Percentiles rank a stretch among this genome's conserved stretches.
phyloP scores from a whole-genome alignment of 75 land plant genomes.

The Sequoiadendron giganteum region DNA sequence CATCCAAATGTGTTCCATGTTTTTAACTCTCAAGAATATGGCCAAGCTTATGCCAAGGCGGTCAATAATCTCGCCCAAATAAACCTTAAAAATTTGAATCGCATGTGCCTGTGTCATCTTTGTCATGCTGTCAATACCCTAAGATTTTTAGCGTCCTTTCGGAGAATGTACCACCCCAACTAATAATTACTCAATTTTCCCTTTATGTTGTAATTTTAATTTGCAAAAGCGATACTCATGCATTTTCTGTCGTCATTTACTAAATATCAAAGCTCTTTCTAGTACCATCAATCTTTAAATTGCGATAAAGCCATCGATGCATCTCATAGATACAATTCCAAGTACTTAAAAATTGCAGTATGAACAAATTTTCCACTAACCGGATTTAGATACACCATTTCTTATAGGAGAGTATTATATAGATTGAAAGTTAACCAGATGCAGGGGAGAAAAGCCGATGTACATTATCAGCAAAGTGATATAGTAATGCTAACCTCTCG shows the following conservation, averaged over 20 bases:
- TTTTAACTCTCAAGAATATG: neutral
- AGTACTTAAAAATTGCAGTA: neutral
- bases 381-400: neutral
- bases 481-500: neutral
- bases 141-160: neutral
- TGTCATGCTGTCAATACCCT: neutral
- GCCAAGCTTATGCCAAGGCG: neutral
- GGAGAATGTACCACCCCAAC: neutral
- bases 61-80: neutral
- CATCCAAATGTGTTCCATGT: neutral
- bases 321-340: neutral
- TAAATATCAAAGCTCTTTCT: neutral
- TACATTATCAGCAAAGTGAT: neutral
- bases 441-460: neutral
- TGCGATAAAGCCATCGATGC: neutral
- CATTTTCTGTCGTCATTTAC: neutral
- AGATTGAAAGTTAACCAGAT: neutral
- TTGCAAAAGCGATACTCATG: neutral
- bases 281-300: neutral
- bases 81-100: neutral
- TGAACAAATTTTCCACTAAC: neutral
- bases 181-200: neutral
- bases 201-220: neutral
- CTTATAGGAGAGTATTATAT: neutral
- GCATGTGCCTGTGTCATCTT: neutral